Evolutionary conservation across 2,329 filamentous ascomycete genomes (phyloP), one percentile per base, ranked within the genome.

Genomic region (Exophiala sp.): DNA sequence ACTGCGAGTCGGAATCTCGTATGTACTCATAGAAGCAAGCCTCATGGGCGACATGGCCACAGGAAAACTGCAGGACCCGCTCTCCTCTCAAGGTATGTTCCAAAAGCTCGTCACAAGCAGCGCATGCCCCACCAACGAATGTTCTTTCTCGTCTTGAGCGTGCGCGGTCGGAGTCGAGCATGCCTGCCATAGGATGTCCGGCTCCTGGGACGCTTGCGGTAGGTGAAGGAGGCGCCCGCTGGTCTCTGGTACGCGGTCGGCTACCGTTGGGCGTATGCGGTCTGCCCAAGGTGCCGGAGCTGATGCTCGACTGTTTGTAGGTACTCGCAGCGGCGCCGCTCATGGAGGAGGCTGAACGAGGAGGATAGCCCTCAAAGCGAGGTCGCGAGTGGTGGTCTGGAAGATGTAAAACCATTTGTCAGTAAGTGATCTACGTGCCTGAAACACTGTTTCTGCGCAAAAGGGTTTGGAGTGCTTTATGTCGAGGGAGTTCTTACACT

Each of bases 1-100:
- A 91, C 66, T 97, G 91, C 49, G 89, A 89, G 63, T 97, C 91
- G 55, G 92, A 88, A 67, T 96, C 92, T 66, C 89, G 88, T 65
- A 99, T 95, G 69, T 95, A 96, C 72, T 99, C 94, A 74, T 97
- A 97, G 69, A 99, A 97, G 73, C 94, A 99, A 34, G 92, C 94
- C 71, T 97, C 94, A 69, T 99, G 94, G 9, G 92, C 91, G 56
- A 99, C 92, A 72, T 99, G 94, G n/a, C 86, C 83, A 72, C 94
- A 99, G 5, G 91, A 95, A 66, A 99, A 94, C 69, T 97, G 94
- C 50, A 99, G 78, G 58, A 99, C 91, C 62, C 91, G 85, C 75
- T 99, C 94, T 55, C 94, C 94, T 47, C 89, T 88, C 43, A 99
- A 79, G 3, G 91, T 99, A 71, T 97, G 92, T 72, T 97, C 94